Conservation (phyloP, 2,329 filamentous ascomycete genomes). For the Cytospora mali region DNA sequence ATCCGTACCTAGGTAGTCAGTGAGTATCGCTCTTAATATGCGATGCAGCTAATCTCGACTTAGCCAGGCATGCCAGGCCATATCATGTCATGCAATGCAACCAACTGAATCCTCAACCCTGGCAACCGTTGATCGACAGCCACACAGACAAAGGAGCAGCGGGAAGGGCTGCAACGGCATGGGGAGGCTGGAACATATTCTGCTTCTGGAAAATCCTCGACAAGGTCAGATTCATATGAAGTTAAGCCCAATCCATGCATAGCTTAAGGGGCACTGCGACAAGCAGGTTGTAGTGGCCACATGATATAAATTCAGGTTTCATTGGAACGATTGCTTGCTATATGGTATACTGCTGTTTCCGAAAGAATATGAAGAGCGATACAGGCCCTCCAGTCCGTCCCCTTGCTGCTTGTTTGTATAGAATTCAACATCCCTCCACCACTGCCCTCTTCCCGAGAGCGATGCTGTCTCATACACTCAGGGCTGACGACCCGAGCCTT, state of each 20-base stretch:
- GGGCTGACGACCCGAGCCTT: too few relatives aligned
- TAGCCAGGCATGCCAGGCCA: not conserved
- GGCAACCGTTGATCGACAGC: not conserved
- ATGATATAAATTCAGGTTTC: too few relatives aligned
- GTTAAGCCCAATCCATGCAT: not conserved
- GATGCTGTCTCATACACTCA: not conserved
- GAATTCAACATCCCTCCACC: not conserved
- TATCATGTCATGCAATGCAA: not conserved
- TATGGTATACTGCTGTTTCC: not conserved
- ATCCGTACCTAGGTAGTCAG: too few relatives aligned
- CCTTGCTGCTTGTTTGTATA: not conserved
- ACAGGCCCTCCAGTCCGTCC: not conserved
- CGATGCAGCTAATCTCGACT: too few relatives aligned
- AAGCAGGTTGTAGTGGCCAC: not conserved
- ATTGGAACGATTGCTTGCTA: not conserved
- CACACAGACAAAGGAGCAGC: not conserved
- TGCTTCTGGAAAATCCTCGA: not conserved
- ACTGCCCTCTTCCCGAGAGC: not conserved
- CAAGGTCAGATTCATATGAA: too few relatives aligned
- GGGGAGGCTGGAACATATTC: not conserved
- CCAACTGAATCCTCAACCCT: not conserved
- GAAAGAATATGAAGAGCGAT: not conserved
- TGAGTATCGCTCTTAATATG: too few relatives aligned
- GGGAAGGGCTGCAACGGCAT: not conserved
- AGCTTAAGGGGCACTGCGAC: not conserved